Base-by-base conservation (phyloP, 108 stramenopile genomes). In the Nitzschia inconspicua region DNA sequence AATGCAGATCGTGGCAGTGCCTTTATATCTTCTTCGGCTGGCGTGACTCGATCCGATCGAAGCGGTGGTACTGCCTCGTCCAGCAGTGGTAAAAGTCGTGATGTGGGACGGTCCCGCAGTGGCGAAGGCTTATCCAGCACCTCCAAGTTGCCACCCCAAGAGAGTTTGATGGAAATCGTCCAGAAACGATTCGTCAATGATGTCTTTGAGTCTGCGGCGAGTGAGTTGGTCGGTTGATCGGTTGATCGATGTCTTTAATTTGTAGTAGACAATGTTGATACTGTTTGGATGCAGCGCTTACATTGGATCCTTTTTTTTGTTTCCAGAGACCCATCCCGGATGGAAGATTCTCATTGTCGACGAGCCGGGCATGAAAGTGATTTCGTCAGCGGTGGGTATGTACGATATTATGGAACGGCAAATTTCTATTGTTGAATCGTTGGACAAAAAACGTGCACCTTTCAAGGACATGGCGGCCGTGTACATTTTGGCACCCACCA, bases 401-500 rank as follows among this genome's bases (percentile, higher is more conserved):
- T 95, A 95, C 76, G 88, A 95, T 56, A 66, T 95, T 28, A 91
- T 95, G 91, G 95, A 95, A 65, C 79, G 84, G 19, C 72, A 86
- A 19, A 73, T 98, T 16, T 84, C 94, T 7, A 62, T 93, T 9
- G 95, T 98, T 13, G 96, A 97, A 65, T 79, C 84, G 37, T 63
- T 96, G 16, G 59, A 70, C 20, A 91, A 88, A 69, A 88, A 84
- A 57, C 77, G 98, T 19, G 97, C 97, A 18, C 96, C 97, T 0
- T 96, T 97, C 54, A 81, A 78, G 23, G 95, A 97, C 53, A 91
- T 91, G 90, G 89, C 75, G 4, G 96, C 78, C n/a, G 68, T 98
- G 26, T 99, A 98, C 47, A 44, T 98, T 10, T 62, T 95, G 16
- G 70, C 82, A 26, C 96, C 97, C 14, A 93, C 79, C 27, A 54